phyloP scores from a whole-genome alignment of 257 asterid species.

The Scutellaria barbata region DNA sequence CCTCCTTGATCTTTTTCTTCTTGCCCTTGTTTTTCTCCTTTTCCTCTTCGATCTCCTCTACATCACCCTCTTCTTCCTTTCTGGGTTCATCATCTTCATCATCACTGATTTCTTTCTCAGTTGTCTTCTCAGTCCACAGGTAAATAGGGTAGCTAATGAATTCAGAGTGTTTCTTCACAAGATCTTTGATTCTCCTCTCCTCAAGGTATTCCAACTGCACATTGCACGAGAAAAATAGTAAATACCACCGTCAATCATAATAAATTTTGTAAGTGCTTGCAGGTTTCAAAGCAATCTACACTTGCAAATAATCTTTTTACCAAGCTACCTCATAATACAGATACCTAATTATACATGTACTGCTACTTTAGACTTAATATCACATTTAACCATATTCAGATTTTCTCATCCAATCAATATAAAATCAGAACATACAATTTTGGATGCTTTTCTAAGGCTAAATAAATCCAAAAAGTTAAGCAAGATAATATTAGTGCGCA shows the following conservation, averaged over 20 bases:
- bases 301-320: not conserved
- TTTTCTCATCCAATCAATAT: no score
- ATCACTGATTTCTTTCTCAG: constrained; percentile 55
- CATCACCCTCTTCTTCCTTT: constrained; percentile 49
- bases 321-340: no score
- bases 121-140: constrained; percentile 52
- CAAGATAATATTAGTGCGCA: no score
- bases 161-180: constrained; percentile 56
- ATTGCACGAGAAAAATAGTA: not conserved
- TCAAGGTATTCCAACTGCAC: constrained; percentile 51
- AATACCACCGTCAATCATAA: not conserved
- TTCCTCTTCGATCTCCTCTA: constrained; percentile 53
- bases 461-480: no score
- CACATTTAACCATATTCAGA: no score
- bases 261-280: not conserved
- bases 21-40: constrained; percentile 47
- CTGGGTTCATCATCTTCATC: constrained; percentile 55
- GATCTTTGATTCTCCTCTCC: constrained; percentile 55
- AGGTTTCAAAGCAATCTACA: no score
- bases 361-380: no score
- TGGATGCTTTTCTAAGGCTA: no score
- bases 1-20: constrained; percentile 55
- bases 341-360: no score
- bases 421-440: no score
- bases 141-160: constrained; percentile 58